phyloP scores from a whole-genome alignment of 306 rosid genomes.

The Chamaecrista fasciculata region DNA sequence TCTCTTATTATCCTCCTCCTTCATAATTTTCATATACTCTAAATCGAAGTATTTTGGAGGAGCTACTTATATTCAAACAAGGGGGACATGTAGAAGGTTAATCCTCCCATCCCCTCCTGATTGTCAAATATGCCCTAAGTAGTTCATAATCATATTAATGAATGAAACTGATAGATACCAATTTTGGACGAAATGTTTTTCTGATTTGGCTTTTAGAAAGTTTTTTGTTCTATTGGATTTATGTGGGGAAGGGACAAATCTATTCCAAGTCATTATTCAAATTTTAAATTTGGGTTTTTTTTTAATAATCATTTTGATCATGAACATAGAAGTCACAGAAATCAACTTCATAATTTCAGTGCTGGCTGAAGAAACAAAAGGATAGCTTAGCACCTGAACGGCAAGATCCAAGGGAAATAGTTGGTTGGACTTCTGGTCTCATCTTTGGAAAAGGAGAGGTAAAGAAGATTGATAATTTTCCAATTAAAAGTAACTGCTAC shows the following conservation, averaged over 20 bases:
- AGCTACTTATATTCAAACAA: no score
- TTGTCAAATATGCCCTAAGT: no score
- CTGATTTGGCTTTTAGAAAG: conserved; percentile 4
- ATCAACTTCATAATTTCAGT: conserved; percentile 46
- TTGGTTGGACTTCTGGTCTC: conserved; percentile 91
- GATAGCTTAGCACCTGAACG: conserved; percentile 70
- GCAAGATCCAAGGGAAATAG: conserved; percentile 49
- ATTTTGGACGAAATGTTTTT: not conserved
- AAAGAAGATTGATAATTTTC: conserved; percentile 23
- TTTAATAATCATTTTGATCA: not conserved
- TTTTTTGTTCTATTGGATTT: conserved; percentile 9
- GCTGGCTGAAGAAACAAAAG: conserved; percentile 99
- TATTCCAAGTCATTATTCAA: not conserved
- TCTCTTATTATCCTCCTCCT: no score
- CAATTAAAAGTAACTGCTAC: not conserved
- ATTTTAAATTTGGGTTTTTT: not conserved
- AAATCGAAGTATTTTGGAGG: no score
- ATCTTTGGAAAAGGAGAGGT: conserved; percentile 96
- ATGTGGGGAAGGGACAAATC: not conserved
- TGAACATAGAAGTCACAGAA: not conserved
- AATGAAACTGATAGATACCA: not conserved
- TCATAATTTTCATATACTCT: no score
- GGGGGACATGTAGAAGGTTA: no score
- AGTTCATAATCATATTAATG: not conserved
- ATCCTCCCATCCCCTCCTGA: no score